A percentile compares a stretch with the other conserved stretches of the same genome.
Evolutionary conservation across 2,329 filamentous ascomycete genomes (phyloP).

Genomic region (Ophiostoma sp.): DNA sequence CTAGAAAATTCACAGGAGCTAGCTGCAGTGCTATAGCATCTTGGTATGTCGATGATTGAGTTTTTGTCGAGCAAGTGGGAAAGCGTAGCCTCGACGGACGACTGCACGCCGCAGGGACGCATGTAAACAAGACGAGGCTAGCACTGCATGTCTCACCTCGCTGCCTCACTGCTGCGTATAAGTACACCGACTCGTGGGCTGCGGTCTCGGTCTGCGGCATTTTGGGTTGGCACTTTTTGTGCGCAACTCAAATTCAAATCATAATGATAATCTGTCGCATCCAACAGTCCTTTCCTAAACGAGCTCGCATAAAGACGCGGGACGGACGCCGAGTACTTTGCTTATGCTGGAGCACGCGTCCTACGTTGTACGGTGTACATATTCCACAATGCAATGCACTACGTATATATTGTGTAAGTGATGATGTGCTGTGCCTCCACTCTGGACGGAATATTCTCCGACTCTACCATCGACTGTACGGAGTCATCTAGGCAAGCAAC

Average conservation of each 20-base stretch:
- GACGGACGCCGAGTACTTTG: not conserved
- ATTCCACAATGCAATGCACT: not conserved
- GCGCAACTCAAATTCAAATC: too few relatives aligned
- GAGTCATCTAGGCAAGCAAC: too few relatives aligned
- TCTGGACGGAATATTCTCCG: not conserved
- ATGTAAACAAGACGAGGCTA: not conserved
- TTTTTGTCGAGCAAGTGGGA: too few relatives aligned
- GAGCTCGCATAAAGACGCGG: not conserved
- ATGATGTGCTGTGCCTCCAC: not conserved
- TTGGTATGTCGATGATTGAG: too few relatives aligned
- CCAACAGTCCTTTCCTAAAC: too few relatives aligned
- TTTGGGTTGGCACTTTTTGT: not conserved
- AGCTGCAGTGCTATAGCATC: too few relatives aligned
- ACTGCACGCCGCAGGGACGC: too few relatives aligned
- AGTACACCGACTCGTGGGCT: not conserved
- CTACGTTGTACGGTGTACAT: not conserved
- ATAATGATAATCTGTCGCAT: too few relatives aligned
- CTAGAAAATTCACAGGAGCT: not conserved
- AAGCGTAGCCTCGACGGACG: too few relatives aligned
- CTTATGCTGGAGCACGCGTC: not conserved
- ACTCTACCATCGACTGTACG: not conserved
- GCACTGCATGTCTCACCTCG: constrained; percentile 1
- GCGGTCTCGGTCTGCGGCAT: not conserved
- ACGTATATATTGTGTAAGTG: not conserved
- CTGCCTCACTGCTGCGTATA: not conserved